Base-by-base conservation (phyloP, 2,329 filamentous ascomycete genomes). In the Epichloe gansuensis region DNA sequence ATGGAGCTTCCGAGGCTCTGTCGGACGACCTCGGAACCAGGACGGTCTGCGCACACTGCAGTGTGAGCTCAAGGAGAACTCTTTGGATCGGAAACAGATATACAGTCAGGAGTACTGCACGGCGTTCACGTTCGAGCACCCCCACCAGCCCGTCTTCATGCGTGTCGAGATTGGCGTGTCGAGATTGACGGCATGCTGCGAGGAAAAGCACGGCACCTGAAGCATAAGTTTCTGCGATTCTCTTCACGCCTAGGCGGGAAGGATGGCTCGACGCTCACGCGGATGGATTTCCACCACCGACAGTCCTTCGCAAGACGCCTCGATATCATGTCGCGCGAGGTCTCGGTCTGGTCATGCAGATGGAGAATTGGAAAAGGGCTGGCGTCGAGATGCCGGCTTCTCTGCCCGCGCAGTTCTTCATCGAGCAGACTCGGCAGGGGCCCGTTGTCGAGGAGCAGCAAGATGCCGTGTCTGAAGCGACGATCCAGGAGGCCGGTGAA, bases 91-190 rank as follows among this genome's bases (percentile, higher is more conserved):
- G 13, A 53, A 41, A n/a, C 52, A 51, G 35, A n/a, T 46, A 9
- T 44, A 47, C 35, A 39, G 48, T 17, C 50, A 46, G 17, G 54
- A 54, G 17, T 53, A 49, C 17, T 44, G 23, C 23, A 56, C 54
- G 13, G 54, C 44, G 4, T 56, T 54, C 50, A 50, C 54, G 8
- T 56, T 54, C 35, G 48, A 53, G 38, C 52, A 54, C 42, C 31
- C 38, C 11, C 17, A 15, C 40, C 50, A 21, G 17, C 17, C 17
- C 17, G 17, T 21, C 17, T 21, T 21, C 17, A 21, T 21, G 17
- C 17, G 17, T 21, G 17, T 21, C 17, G 17, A 21, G 17, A 21
- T 21, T 21, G 17, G 17, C 17, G 17, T 21, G 17, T 21, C 17
- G 17, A 21, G 17, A 21, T 21, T 21, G 17, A 21, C 17, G 17